phyloP scores from a whole-genome alignment of 306 rosid species.

The Rosa rugosa region DNA sequence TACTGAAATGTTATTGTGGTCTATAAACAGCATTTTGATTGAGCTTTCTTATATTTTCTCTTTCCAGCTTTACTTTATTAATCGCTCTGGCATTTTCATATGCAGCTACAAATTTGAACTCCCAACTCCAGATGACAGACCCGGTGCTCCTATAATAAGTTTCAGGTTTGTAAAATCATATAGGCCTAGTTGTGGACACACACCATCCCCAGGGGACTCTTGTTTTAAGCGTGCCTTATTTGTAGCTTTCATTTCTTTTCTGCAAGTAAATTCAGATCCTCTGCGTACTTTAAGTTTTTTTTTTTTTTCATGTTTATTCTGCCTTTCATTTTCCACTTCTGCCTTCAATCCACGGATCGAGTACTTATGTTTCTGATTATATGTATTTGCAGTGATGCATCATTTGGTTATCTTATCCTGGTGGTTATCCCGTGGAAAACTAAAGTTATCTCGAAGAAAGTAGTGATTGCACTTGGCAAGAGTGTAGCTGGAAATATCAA shows the following conservation, averaged over 20 bases:
- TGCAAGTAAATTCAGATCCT: neutral
- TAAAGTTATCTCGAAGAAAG: too few relatives aligned
- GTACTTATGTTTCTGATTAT: constrained; percentile 13
- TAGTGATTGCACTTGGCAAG: too few relatives aligned
- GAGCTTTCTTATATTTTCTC: constrained; percentile 14
- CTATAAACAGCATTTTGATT: constrained; percentile 11
- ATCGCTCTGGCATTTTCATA: constrained; percentile 25
- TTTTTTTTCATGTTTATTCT: neutral
- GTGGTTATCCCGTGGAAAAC: constrained; percentile 36
- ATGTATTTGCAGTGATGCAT: constrained; percentile 79
- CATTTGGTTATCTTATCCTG: constrained; percentile 95
- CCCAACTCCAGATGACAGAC: constrained; percentile 99
- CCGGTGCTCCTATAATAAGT: constrained; percentile 98
- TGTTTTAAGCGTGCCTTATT: neutral
- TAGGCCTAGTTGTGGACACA: neutral
- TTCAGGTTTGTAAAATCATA: constrained; percentile 58
- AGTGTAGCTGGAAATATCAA: too few relatives aligned
- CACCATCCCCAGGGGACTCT: neutral
- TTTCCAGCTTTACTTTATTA: constrained; percentile 19
- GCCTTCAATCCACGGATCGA: neutral
- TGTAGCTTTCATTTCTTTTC: neutral
- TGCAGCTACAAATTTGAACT: constrained; percentile 97
- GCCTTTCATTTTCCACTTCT: constrained; percentile 4
- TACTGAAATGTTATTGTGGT: constrained; percentile 25
- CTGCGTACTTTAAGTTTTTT: neutral